Percentiles rank a stretch among this genome's conserved stretches.
These are phyloP conservation scores for Cyberlindnera mrakii DNA, from an alignment of 805 yeast genomes.

Conservation along the genomic window DNA sequence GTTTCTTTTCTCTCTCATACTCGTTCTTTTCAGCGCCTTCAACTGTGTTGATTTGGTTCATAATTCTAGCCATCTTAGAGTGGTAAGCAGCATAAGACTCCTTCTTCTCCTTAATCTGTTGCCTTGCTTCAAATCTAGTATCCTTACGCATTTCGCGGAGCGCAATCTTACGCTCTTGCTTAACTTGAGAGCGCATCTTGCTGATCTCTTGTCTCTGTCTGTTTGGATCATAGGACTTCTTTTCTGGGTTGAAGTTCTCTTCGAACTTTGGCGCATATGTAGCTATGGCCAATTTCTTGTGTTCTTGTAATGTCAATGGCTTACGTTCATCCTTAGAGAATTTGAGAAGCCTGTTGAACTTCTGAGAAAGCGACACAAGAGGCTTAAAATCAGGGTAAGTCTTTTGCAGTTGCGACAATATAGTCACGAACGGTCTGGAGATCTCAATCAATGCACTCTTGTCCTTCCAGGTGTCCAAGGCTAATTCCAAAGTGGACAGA, in stretches of 20 bases:
- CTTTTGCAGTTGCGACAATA: slow-evolving; percentile 36
- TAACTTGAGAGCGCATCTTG: slow-evolving; percentile 78
- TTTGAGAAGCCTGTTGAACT: slow-evolving; percentile 43
- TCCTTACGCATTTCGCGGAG: slow-evolving; percentile 89
- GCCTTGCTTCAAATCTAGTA: slow-evolving; percentile 79
- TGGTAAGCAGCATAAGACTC: slow-evolving; percentile 74
- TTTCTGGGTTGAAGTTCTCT: slow-evolving; percentile 93
- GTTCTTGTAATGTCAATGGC: slow-evolving; percentile 79
- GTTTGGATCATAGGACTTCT: slow-evolving; percentile 84
- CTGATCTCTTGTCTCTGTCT: slow-evolving; percentile 73
- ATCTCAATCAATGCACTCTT: slow-evolving; percentile 57
- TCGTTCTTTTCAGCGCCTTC: slow-evolving; percentile 94
- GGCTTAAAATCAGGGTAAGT: slow-evolving; percentile 28
- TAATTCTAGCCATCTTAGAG: slow-evolving; percentile 79
- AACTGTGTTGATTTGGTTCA: slow-evolving; percentile 81
- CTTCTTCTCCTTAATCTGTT: slow-evolving; percentile 75
- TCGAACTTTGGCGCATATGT: slow-evolving; percentile 88
- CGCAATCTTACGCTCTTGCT: slow-evolving; percentile 86
- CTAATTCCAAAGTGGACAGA: slow-evolving; percentile 25
- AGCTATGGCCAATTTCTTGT: slow-evolving; percentile 78
- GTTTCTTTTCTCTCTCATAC: slow-evolving; percentile 79
- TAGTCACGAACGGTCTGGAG: slow-evolving; percentile 36
- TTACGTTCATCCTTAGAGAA: slow-evolving; percentile 44
- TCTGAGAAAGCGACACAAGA: slow-evolving; percentile 32
- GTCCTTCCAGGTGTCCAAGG: slow-evolving; percentile 52